Percentiles rank a stretch among this genome's conserved stretches.
Evolutionary conservation across 2,329 filamentous ascomycete genomes (phyloP).

Genomic region (Calonectria pauciramosa): DNA sequence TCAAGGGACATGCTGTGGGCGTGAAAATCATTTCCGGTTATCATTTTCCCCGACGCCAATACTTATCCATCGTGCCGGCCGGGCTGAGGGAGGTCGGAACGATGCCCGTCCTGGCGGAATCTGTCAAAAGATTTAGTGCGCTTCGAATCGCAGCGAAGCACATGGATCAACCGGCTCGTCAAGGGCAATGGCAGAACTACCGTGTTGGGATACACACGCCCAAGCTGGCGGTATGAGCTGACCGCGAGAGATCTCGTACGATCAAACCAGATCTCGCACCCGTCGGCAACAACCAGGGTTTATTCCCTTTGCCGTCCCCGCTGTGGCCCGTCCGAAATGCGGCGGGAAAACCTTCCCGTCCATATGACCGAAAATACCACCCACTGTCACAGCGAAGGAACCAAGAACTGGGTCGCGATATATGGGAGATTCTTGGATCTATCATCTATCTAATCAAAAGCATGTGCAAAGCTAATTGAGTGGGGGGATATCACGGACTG

Average conservation of each 20-base stretch:
- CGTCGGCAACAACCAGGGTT: not conserved
- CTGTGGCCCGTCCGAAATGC: not conserved
- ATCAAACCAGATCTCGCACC: not conserved
- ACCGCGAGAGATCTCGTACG: not conserved
- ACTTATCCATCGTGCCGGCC: not conserved
- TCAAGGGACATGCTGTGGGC: not conserved
- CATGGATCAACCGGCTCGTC: not conserved
- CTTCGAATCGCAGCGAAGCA: not conserved
- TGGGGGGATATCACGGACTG: not conserved
- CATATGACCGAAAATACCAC: not conserved
- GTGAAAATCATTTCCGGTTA: not conserved
- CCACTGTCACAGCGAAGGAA: not conserved
- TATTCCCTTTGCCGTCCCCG: not conserved
- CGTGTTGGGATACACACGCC: not conserved
- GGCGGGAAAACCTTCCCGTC: not conserved
- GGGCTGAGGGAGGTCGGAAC: not conserved
- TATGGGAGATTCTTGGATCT: not conserved
- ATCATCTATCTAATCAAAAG: not conserved
- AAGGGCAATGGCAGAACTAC: not conserved
- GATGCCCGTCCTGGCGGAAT: not conserved
- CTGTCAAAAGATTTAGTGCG: not conserved
- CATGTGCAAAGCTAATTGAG: not conserved
- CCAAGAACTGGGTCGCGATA: not conserved
- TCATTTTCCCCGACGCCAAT: conserved; percentile 4
- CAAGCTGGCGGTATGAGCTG: not conserved